These are phyloP conservation scores for Phytopythium chamaehyphon DNA, from an alignment of 352 stramenopile genomes.

Conservation along the genomic window DNA sequence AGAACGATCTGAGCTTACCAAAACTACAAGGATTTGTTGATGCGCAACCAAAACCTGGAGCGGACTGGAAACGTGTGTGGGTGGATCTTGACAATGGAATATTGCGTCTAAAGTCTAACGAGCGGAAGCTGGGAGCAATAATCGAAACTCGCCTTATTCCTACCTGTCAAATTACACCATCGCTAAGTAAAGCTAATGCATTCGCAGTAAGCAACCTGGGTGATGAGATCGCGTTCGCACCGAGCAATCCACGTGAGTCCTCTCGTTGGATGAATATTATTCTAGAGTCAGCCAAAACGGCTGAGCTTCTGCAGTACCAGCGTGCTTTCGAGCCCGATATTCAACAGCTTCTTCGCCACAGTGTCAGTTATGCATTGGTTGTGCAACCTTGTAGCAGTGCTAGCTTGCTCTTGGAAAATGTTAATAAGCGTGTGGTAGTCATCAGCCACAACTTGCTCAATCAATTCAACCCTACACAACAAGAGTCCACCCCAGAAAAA, in stretches of 20 bases:
- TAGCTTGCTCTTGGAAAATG: slow-evolving; percentile 47
- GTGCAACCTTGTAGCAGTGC: slow-evolving; percentile 16
- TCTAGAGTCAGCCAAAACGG: slow-evolving; percentile 13
- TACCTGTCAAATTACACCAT: slow-evolving; percentile 32
- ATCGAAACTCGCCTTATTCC: slow-evolving; percentile 52
- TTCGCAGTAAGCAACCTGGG: slow-evolving; percentile 49
- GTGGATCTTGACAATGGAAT: slow-evolving; percentile 65
- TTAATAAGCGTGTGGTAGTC: slow-evolving; percentile 60
- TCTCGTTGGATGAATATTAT: slow-evolving; percentile 48
- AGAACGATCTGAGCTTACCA: slow-evolving; percentile 5
- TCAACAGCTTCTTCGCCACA: slow-evolving; percentile 33
- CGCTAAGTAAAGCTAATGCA: slow-evolving; percentile 50
- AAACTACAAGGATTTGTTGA: slow-evolving; percentile 58
- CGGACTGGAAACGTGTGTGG: slow-evolving; percentile 50
- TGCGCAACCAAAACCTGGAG: slow-evolving; percentile 40
- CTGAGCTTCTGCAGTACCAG: slow-evolving; percentile 27
- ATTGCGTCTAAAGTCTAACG: slow-evolving; percentile 60
- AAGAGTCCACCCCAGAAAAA: no score
- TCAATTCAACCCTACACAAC: background rate
- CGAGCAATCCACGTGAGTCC: slow-evolving; percentile 28
- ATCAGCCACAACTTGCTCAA: slow-evolving; percentile 30
- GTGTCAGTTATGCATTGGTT: slow-evolving; percentile 45
- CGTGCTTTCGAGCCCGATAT: slow-evolving; percentile 56
- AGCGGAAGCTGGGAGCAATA: slow-evolving; percentile 44
- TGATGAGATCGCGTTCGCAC: slow-evolving; percentile 42